phyloP scores from a whole-genome alignment of 768 basidiomycete genomes.

The Mycena venus region DNA sequence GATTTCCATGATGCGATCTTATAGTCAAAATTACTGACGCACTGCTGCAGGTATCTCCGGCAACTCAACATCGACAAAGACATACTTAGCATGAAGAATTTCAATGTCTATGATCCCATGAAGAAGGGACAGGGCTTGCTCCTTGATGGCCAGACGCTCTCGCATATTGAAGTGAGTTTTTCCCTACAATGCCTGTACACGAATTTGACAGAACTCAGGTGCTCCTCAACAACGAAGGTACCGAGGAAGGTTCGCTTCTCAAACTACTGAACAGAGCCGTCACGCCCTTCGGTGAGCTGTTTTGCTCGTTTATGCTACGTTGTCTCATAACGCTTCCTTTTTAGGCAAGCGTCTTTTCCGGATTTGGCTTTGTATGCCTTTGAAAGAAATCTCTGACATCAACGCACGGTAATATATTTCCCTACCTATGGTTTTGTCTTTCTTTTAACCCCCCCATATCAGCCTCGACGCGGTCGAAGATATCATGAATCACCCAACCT shows the following conservation, averaged over 20 bases:
- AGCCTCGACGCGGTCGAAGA: constrained; percentile 97
- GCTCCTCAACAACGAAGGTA: constrained; percentile 93
- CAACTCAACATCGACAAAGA: constrained; percentile 97
- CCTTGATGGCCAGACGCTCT: constrained; percentile 94
- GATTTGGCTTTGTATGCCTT: constrained; percentile 95
- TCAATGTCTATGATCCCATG: constrained; percentile 98
- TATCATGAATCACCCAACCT: constrained; percentile 83
- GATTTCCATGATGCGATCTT: constrained; percentile 32
- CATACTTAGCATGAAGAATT: constrained; percentile 95
- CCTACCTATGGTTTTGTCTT: background rate
- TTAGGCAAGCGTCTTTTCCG: constrained; percentile 95
- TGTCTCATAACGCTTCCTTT: constrained; percentile 18
- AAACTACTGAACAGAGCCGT: constrained; percentile 86
- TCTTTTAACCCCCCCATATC: background rate
- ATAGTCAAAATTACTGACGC: constrained; percentile 45
- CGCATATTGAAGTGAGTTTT: constrained; percentile 87
- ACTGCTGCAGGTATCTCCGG: constrained; percentile 76
- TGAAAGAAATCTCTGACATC: constrained; percentile 86
- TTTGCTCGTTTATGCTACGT: background rate
- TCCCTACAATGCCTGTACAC: background rate
- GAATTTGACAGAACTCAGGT: constrained; percentile 59
- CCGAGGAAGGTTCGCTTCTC: constrained; percentile 90
- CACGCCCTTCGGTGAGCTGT: constrained; percentile 87
- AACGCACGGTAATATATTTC: constrained; percentile 83
- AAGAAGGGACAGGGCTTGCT: constrained; percentile 87